Percentiles rank a stretch among this genome's conserved stretches.
Conservation (phyloP, 1,139 yeast genomes). For the Candida sojae region DNA sequence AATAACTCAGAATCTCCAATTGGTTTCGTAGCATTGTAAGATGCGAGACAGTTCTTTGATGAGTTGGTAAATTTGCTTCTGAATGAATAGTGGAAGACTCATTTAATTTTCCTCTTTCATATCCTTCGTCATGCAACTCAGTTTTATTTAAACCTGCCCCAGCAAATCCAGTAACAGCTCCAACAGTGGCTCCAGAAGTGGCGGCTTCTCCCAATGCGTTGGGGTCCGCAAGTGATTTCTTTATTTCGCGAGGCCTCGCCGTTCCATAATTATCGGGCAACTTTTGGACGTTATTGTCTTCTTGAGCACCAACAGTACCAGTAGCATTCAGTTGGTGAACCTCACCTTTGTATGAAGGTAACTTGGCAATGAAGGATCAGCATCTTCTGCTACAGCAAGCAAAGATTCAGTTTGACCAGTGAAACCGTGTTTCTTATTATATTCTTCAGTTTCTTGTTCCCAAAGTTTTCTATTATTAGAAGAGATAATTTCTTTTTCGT, state of each 20-base stretch:
- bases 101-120: constrained; percentile 6
- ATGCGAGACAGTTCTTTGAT: constrained; percentile 10
- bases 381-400: constrained; percentile 29
- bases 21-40: constrained; percentile 12
- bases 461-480: constrained; percentile 10
- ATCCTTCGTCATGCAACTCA: constrained; percentile 8
- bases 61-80: not conserved
- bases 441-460: constrained; percentile 26
- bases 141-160: constrained; percentile 5
- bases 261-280: constrained; percentile 10
- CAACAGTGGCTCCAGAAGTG: constrained; percentile 7
- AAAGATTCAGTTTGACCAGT: constrained; percentile 26
- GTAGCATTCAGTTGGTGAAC: constrained; percentile 10
- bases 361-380: constrained; percentile 21
- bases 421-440: constrained; percentile 31
- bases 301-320: constrained; percentile 1
- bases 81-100: not conserved
- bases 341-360: constrained; percentile 17
- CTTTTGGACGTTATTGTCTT: constrained; percentile 10
- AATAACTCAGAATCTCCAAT: constrained; percentile 6
- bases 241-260: constrained; percentile 10
- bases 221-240: constrained; percentile 1
- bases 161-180: constrained; percentile 8
- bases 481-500: constrained; percentile 11
- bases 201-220: constrained; percentile 1